Percentiles rank a stretch among this genome's conserved stretches.
Conservation (phyloP, 1,139 yeast species). For the Meyerozyma smithsonii region DNA sequence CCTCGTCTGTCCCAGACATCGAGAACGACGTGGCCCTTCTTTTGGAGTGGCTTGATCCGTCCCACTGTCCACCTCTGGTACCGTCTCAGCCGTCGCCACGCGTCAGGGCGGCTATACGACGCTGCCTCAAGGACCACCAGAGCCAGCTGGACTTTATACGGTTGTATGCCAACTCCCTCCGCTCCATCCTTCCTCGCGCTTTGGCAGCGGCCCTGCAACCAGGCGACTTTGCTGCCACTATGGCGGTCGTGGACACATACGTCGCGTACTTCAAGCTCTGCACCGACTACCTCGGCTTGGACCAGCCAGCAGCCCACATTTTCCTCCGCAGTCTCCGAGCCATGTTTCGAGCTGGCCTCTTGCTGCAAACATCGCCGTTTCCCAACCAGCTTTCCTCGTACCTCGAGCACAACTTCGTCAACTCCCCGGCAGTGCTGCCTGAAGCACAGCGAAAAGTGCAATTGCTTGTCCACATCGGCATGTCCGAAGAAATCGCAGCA, state of each 20-base stretch:
- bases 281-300: slow-evolving; percentile 18
- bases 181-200: background rate
- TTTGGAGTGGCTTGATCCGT: slow-evolving; percentile 34
- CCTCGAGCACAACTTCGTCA: slow-evolving; percentile 8
- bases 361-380: slow-evolving; percentile 6
- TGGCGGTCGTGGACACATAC: slow-evolving; percentile 12
- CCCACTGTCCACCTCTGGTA: slow-evolving; percentile 8
- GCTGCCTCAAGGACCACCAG: slow-evolving; percentile 32
- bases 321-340: slow-evolving; percentile 25
- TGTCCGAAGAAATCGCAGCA: slow-evolving; percentile 30
- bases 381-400: slow-evolving; percentile 7
- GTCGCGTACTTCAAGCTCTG: slow-evolving; percentile 15
- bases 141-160: slow-evolving; percentile 32
- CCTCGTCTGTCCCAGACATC: slow-evolving; percentile 23
- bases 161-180: slow-evolving; percentile 28
- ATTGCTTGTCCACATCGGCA: slow-evolving; percentile 14
- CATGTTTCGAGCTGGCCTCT: slow-evolving; percentile 14
- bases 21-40: slow-evolving; percentile 40
- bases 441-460: background rate
- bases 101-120: slow-evolving; percentile 33
- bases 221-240: slow-evolving; percentile 9
- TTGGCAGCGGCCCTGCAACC: background rate
- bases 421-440: background rate
- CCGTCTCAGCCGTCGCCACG: slow-evolving; percentile 30
- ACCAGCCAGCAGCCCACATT: slow-evolving; percentile 15